Conservation (phyloP, 352 stramenopile genomes). For the Thraustochytrium sp. region DNA sequence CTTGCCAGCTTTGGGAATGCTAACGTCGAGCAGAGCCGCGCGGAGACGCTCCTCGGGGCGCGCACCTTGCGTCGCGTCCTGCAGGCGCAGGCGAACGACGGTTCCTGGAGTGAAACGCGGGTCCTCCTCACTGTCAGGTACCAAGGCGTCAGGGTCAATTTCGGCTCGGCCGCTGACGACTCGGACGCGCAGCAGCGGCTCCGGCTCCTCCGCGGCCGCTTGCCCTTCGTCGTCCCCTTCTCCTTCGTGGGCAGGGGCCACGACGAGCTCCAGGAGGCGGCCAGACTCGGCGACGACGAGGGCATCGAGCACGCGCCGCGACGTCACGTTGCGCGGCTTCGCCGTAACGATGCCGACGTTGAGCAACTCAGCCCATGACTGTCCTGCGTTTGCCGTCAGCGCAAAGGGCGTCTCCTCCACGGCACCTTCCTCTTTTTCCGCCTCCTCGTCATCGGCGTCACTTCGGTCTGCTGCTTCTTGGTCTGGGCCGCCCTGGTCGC, state of each 20-base stretch:
- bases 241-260: background rate
- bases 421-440: background rate
- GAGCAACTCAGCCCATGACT: background rate
- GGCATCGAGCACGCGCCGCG: background rate
- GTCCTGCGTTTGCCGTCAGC: background rate
- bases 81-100: background rate
- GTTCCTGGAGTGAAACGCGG: background rate
- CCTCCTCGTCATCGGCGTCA: background rate
- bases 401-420: background rate
- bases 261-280: background rate
- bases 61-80: background rate
- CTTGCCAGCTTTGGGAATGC: background rate
- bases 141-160: background rate
- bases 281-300: background rate
- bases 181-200: background rate
- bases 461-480: background rate
- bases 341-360: background rate
- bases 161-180: background rate
- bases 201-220: background rate
- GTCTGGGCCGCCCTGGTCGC: background rate
- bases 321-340: background rate
- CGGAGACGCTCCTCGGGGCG: background rate
- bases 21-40: background rate
- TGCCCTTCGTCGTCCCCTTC: background rate
- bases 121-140: background rate